Evolutionary conservation across 2,329 filamentous ascomycete species (phyloP), one percentile per base, ranked within the genome.

Genomic region (Trichoderma pleuroti): DNA sequence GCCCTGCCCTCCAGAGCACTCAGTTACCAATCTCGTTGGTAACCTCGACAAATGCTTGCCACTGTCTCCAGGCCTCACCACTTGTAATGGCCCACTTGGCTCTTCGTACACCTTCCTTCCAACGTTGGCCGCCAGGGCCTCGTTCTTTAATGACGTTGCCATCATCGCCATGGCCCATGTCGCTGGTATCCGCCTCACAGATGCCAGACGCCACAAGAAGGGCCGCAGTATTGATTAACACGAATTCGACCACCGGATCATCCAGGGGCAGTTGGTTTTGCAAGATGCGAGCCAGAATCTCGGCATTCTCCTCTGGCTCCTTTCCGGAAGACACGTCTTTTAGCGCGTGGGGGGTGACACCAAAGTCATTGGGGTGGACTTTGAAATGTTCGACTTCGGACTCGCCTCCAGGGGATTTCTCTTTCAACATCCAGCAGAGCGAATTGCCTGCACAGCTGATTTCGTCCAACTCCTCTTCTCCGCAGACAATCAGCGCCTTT

Each of bases 381-480:
- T 86, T 88, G 83, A 99, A 98, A 73, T 91, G 89, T 75, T 94
- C 90, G 52, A 97, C 85, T 68, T 87, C 77, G 81, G 88, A 76
- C 46, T 80, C 79, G 49, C 79, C 76, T 26, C 79, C 77, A 18
- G 81, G 80, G 6, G 79, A 78, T 61, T 82, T 81, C 62, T 86
- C 83, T 68, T 87, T 84, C 68, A 98, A 82, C 81, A 90, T 90
- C 96, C 96, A 99, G 86, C 94, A 97, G 76, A 92, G 90, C 2
- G 94, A 97, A 42, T 86, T 86, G 0, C 96, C 95, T 1, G 95
- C 96, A 75, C 95, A 98, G 76, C 92, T 96, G 72, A 99, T 89
- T 83, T 99, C 96, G 79, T 99, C 96, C 34, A 99, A 88, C 76
- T 98, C 93, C 82, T 98, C 97, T 74, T 92, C 91, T 56, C 96